Percentiles rank a stretch among this genome's conserved stretches.
phyloP scores from a whole-genome alignment of 805 yeast species.

The Candida ipomoeae region DNA sequence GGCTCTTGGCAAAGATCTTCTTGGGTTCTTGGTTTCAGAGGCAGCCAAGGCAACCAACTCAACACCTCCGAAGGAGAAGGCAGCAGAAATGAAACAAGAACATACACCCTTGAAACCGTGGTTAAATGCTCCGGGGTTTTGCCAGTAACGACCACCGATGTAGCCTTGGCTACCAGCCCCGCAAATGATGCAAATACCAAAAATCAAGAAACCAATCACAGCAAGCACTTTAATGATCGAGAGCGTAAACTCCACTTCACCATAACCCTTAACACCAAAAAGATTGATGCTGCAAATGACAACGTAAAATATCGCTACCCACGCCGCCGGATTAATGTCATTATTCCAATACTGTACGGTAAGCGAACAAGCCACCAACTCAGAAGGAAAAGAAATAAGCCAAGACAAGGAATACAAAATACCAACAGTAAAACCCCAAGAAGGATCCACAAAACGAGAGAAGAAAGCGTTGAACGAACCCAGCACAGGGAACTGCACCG shows the following conservation, averaged over 20 bases:
- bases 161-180: constrained; percentile 45
- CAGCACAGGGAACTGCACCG: constrained; percentile 20
- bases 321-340: constrained; percentile 30
- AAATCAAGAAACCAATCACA: constrained; percentile 24
- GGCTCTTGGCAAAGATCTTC: constrained; percentile 53
- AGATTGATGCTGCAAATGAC: constrained; percentile 31
- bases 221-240: constrained; percentile 26
- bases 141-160: constrained; percentile 50
- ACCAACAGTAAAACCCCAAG: constrained; percentile 23
- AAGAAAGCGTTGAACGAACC: constrained; percentile 22
- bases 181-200: constrained; percentile 34
- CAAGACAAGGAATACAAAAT: constrained; percentile 25
- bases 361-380: constrained; percentile 31
- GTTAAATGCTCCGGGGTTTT: constrained; percentile 51
- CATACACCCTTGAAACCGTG: constrained; percentile 55
- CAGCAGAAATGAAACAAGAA: constrained; percentile 50
- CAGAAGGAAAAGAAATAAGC: constrained; percentile 33
- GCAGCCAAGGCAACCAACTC: constrained; percentile 59
- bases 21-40: constrained; percentile 52
- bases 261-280: constrained; percentile 34
- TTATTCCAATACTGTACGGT: constrained; percentile 35
- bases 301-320: constrained; percentile 35
- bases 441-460: constrained; percentile 20
- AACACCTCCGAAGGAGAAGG: constrained; percentile 60
- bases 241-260: constrained; percentile 25